A percentile compares a stretch with the other conserved stretches of the same genome.
These are phyloP conservation scores for Aspergillus pseudotamarii DNA, from an alignment of 2,329 filamentous ascomycete species.

Conservation along the genomic window DNA sequence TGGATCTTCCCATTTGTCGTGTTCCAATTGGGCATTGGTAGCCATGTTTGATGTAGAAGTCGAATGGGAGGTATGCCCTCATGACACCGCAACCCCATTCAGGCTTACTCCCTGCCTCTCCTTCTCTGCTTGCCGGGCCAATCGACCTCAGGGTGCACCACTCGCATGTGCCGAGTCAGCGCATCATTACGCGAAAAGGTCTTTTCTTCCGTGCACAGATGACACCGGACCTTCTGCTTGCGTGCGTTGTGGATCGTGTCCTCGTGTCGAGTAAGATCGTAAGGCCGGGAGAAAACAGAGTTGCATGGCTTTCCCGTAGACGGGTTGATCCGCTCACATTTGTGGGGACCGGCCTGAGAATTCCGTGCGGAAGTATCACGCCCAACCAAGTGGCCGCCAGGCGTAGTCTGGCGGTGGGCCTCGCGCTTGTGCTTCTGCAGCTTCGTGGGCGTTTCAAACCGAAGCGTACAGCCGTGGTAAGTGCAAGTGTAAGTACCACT, in stretches of 20 bases:
- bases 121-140: constrained; percentile 68
- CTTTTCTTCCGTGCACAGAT: constrained; percentile 93
- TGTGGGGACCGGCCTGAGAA: constrained; percentile 89
- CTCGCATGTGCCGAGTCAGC: constrained; percentile 88
- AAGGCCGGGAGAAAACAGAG: constrained; percentile 90
- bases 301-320: constrained; percentile 94
- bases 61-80: constrained; percentile 5
- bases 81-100: not conserved
- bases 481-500: constrained; percentile 94
- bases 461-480: constrained; percentile 83
- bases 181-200: constrained; percentile 96
- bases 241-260: constrained; percentile 95
- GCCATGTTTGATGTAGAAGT: constrained; percentile 4
- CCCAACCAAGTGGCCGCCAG: constrained; percentile 48
- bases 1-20: constrained; percentile 14
- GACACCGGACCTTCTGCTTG: constrained; percentile 92
- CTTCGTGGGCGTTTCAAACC: constrained; percentile 84
- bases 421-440: constrained; percentile 96
- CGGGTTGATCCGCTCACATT: constrained; percentile 89
- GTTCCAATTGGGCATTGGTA: constrained; percentile 1
- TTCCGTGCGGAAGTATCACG: constrained; percentile 62
- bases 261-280: constrained; percentile 94
- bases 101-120: constrained; percentile 38
- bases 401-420: constrained; percentile 76
- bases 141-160: constrained; percentile 87